Conservation (phyloP, 495 filamentous ascomycete species). For the Neurospora sp. region DNA sequence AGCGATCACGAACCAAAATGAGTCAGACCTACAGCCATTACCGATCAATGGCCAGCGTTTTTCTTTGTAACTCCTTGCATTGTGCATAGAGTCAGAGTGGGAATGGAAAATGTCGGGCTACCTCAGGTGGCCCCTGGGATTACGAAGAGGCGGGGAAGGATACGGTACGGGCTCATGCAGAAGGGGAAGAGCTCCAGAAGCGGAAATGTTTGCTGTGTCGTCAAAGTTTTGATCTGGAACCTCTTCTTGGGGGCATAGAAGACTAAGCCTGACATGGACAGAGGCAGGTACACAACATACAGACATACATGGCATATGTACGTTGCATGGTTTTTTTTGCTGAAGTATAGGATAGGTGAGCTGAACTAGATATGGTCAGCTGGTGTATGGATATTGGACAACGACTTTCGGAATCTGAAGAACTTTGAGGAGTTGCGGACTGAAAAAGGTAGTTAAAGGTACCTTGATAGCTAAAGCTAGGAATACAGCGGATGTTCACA, state of each 20-base stretch:
- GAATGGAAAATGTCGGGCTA: too few species aligned
- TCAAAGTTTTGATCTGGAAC: not conserved
- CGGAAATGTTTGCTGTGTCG: not conserved
- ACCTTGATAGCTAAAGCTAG: not conserved
- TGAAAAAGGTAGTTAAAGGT: not conserved
- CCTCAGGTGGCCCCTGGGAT: too few species aligned
- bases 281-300: not conserved
- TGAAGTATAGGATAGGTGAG: not conserved
- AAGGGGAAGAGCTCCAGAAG: not conserved
- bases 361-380: not conserved
- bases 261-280: too few species aligned
- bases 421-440: not conserved
- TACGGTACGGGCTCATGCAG: too few species aligned
- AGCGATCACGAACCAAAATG: not conserved
- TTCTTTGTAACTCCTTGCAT: not conserved
- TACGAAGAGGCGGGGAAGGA: too few species aligned
- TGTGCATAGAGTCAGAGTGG: not conserved
- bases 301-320: not conserved
- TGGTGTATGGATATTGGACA: not conserved
- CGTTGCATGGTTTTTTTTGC: not conserved
- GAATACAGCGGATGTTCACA: not conserved
- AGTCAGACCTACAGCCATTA: not conserved
- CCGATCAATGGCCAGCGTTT: not conserved
- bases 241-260: too few species aligned
- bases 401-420: not conserved